A percentile compares a stretch with the other conserved stretches of the same genome.
These are phyloP conservation scores for Colletotrichum plurivorum DNA, from an alignment of 2,329 filamentous ascomycete genomes.

Conservation along the genomic window DNA sequence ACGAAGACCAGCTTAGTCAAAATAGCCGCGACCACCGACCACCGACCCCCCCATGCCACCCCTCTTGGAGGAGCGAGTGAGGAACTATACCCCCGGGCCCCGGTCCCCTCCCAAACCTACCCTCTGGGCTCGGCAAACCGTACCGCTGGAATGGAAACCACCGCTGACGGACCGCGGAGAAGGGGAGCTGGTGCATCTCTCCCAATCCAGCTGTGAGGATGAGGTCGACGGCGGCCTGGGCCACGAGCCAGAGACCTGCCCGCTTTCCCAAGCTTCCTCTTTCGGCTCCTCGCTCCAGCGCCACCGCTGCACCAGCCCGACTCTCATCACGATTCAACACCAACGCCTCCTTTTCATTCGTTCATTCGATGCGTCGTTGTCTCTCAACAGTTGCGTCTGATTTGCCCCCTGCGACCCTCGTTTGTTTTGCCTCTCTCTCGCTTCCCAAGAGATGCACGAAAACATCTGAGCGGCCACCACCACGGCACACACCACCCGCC, in stretches of 20 bases:
- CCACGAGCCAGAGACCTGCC: conserved; percentile 2
- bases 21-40: too few species aligned
- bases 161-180: conserved; percentile 23
- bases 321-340: conserved; percentile 22
- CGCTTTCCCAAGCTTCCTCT: conserved; percentile 17
- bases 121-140: conserved; percentile 27
- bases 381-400: conserved; percentile 12
- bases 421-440: conserved; percentile 23
- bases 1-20: too few species aligned
- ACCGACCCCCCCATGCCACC: not conserved
- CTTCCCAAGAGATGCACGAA: conserved; percentile 11
- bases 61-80: not conserved
- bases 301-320: conserved; percentile 17
- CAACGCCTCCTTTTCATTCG: conserved; percentile 2
- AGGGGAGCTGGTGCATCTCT: conserved; percentile 14
- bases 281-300: conserved; percentile 9
- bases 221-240: conserved; percentile 4
- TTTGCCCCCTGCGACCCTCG: conserved; percentile 17
- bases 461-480: conserved; percentile 23
- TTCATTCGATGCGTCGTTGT: conserved; percentile 3
- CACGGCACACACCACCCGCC: not conserved
- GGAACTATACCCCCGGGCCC: conserved; percentile 5
- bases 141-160: conserved; percentile 30
- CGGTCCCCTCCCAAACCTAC: not conserved
- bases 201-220: not conserved